Evolutionary conservation across 768 basidiomycete species (phyloP).

Genomic region (Serendipita indica): DNA sequence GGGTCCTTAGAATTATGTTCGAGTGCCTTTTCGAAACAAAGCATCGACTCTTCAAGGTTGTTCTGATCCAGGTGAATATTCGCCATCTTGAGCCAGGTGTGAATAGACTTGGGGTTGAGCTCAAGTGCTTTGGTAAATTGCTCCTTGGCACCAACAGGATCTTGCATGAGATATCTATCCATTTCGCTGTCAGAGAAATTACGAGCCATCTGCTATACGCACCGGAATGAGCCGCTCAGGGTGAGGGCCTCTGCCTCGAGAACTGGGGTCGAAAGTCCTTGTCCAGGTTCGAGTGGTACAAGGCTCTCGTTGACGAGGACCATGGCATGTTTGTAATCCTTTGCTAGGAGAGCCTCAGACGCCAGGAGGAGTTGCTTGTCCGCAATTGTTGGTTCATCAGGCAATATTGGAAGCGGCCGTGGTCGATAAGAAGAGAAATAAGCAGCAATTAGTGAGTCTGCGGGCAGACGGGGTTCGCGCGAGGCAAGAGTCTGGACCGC

Average conservation of each 20-base stretch:
- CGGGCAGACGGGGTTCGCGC: slow-evolving; percentile 73
- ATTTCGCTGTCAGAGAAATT: not conserved
- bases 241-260: slow-evolving; percentile 82
- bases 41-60: slow-evolving; percentile 65
- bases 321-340: slow-evolving; percentile 70
- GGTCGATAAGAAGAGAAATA: slow-evolving; percentile 95
- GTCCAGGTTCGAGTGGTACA: slow-evolving; percentile 38
- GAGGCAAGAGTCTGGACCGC: slow-evolving; percentile 52
- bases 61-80: slow-evolving; percentile 95
- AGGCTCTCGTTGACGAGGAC: slow-evolving; percentile 57
- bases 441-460: slow-evolving; percentile 80
- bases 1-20: slow-evolving; percentile 69
- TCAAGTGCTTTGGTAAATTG: slow-evolving; percentile 69
- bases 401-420: slow-evolving; percentile 58
- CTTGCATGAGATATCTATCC: slow-evolving; percentile 70
- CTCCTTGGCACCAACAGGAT: slow-evolving; percentile 64
- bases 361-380: slow-evolving; percentile 73
- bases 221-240: slow-evolving; percentile 93
- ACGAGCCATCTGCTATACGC: slow-evolving; percentile 19
- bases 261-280: slow-evolving; percentile 61
- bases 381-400: slow-evolving; percentile 59
- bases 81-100: slow-evolving; percentile 91
- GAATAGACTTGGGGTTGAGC: slow-evolving; percentile 55
- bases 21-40: slow-evolving; percentile 83
- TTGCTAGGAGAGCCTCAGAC: slow-evolving; percentile 67